A percentile compares a stretch with the other conserved stretches of the same genome.
phyloP scores from a whole-genome alignment of 2,329 filamentous ascomycete genomes.

The Trichoderma lentiforme region DNA sequence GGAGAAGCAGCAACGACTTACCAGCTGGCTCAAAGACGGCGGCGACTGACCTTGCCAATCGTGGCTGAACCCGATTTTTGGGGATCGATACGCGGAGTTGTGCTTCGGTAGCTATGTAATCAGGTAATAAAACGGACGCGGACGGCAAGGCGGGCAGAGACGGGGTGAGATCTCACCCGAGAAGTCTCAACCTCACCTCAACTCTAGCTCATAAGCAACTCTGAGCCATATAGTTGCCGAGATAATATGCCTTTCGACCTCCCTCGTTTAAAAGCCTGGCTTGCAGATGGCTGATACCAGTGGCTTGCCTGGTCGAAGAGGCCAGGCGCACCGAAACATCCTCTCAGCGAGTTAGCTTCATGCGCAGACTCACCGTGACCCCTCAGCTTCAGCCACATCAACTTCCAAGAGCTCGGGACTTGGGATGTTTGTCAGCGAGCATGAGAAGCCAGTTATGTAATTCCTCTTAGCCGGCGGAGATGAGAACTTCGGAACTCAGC shows the following conservation, averaged over 20 bases:
- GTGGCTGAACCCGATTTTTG: neutral
- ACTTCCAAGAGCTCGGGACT: neutral
- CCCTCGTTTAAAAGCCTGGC: neutral
- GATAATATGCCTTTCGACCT: neutral
- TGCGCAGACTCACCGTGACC: neutral
- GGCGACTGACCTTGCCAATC: neutral
- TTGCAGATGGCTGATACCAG: neutral
- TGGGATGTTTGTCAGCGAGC: neutral
- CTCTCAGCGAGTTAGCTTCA: neutral
- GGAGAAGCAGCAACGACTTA: neutral
- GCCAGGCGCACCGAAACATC: neutral
- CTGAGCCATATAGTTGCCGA: neutral
- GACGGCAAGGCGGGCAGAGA: neutral
- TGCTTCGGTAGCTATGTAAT: neutral
- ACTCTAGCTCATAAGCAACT: neutral
- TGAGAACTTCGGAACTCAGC: neutral
- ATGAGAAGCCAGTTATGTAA: neutral
- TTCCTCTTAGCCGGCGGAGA: neutral
- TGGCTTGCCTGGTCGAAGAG: neutral
- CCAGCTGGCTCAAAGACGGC: neutral
- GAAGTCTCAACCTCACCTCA: neutral
- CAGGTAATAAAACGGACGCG: neutral
- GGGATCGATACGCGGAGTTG: neutral
- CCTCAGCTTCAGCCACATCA: constrained; percentile 1
- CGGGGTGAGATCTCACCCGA: neutral